These are phyloP conservation scores for Candida michaelii DNA, from an alignment of 805 yeast genomes.

Conservation along the genomic window DNA sequence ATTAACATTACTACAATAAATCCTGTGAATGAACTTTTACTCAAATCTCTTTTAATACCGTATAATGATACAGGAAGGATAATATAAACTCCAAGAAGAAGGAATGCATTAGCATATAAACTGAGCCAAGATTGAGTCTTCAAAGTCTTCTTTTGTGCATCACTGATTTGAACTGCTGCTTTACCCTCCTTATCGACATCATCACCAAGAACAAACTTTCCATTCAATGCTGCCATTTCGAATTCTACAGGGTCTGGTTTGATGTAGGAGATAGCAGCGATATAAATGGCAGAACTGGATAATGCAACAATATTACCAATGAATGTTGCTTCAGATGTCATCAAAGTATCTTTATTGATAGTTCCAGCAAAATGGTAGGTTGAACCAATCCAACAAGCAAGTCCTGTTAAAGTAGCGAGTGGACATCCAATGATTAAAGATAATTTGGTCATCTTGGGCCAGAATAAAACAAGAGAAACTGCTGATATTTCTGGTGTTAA, in stretches of 20 bases:
- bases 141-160: constrained; percentile 1
- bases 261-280: constrained; percentile 8
- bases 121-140: constrained; percentile 10
- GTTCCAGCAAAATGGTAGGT: constrained; percentile 36
- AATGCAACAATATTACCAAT: constrained; percentile 41
- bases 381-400: constrained; percentile 37
- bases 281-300: constrained; percentile 31
- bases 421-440: constrained; percentile 41
- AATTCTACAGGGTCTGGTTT: constrained; percentile 12
- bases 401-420: constrained; percentile 35
- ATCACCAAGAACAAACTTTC: constrained; percentile 11
- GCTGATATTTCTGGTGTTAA: constrained; percentile 29
- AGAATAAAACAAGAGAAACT: constrained; percentile 22
- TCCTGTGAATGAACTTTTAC: constrained; percentile 77
- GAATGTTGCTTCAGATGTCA: constrained; percentile 41
- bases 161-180: constrained; percentile 7
- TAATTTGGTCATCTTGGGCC: constrained; percentile 32
- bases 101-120: constrained; percentile 5
- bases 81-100: constrained; percentile 10
- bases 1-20: constrained; percentile 82
- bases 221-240: constrained; percentile 9
- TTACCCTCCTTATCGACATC: constrained; percentile 14
- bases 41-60: constrained; percentile 74
- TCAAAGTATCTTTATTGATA: constrained; percentile 33
- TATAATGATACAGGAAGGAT: constrained; percentile 71